Evolutionary conservation across 1,284 basidiomycete genomes (phyloP), one percentile per base, ranked within the genome.

Genomic region (Ceratobasidium sp.): DNA sequence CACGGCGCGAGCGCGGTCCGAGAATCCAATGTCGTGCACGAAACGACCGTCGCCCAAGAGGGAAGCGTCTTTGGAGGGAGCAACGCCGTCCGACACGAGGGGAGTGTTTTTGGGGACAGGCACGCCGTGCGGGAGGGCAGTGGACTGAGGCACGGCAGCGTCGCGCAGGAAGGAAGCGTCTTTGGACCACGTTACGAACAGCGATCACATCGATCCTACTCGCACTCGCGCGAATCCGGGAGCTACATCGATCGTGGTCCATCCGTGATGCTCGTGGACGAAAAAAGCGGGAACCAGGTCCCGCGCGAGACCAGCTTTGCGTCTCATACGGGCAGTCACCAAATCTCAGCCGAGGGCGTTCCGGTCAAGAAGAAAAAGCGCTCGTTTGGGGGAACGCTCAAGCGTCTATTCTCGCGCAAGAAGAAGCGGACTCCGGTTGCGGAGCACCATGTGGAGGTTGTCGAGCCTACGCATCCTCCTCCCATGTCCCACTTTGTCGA

Each of bases 361-460:
- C 64, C 64, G 2, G 23, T 26, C 38, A 63, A 63, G 23, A 67
- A 67, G 64, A 67, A 64, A 21, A 64, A 67, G 26, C 64, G 64
- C 38, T 55, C 64, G 14, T 21, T 67, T 4, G 64, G 64, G 3
- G 64, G 64, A 28, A 67, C 52, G 14, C n/a, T 67, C 32, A 67
- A 67, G 41, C 50, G 64, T 8, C 28, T 67, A 21, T 67, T 67
- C 44, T 38, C 32, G 35, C 64, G 64, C 46, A 67, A 67, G 64
- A 67, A 67, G 52, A 67, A 67, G 28, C 35, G 38, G 2, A 32
- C 57, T 41, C 57, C 57, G 4, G 21, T 59, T 5, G 57, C 44
- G n/a, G n/a, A n/a, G n/a, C n/a, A n/a, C n/a, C n/a, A n/a, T n/a
- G n/a, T n/a, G n/a, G n/a, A n/a, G n/a, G 44, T 59, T 18, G 35